These are phyloP conservation scores for Aspergillus nidulans DNA, from an alignment of 495 filamentous ascomycete genomes.

Conservation along the genomic window DNA sequence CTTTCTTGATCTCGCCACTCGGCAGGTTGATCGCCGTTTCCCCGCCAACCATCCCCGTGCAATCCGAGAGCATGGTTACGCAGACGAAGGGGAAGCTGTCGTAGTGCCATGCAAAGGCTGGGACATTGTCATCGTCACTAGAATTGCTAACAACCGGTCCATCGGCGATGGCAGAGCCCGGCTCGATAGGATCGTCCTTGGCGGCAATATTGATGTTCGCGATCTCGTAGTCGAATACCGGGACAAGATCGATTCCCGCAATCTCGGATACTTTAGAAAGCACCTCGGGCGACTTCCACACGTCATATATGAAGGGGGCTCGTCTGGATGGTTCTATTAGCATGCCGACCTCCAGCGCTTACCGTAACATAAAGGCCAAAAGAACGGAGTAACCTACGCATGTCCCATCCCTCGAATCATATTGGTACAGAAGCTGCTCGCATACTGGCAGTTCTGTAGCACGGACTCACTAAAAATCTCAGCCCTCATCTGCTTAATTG, in stretches of 20 bases:
- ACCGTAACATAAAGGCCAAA: neutral
- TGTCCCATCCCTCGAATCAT: conserved; percentile 62
- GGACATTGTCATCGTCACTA: conserved; percentile 36
- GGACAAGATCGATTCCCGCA: conserved; percentile 66
- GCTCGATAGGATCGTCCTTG: conserved; percentile 33
- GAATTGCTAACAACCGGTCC: neutral
- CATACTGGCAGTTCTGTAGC: conserved; percentile 55
- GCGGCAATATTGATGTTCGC: conserved; percentile 68
- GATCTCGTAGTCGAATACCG: conserved; percentile 66
- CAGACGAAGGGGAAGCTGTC: conserved; percentile 77
- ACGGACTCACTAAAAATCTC: conserved; percentile 61
- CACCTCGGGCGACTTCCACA: conserved; percentile 62
- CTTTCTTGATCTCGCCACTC: conserved; percentile 58
- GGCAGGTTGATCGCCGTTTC: conserved; percentile 64
- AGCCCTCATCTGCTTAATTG: conserved; percentile 57
- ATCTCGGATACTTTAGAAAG: conserved; percentile 60
- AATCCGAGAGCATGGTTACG: conserved; percentile 72
- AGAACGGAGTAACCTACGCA: conserved; percentile 42
- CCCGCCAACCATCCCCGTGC: conserved; percentile 64
- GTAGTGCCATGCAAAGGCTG: conserved; percentile 65
- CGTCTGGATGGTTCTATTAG: conserved; percentile 32
- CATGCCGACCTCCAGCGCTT: too few species aligned
- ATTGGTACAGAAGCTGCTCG: conserved; percentile 56
- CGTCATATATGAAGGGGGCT: conserved; percentile 63
- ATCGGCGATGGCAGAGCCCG: conserved; percentile 13